Conservation (phyloP, 176 grass and related monocot genomes). For the Hyparrhenia diplandra region DNA sequence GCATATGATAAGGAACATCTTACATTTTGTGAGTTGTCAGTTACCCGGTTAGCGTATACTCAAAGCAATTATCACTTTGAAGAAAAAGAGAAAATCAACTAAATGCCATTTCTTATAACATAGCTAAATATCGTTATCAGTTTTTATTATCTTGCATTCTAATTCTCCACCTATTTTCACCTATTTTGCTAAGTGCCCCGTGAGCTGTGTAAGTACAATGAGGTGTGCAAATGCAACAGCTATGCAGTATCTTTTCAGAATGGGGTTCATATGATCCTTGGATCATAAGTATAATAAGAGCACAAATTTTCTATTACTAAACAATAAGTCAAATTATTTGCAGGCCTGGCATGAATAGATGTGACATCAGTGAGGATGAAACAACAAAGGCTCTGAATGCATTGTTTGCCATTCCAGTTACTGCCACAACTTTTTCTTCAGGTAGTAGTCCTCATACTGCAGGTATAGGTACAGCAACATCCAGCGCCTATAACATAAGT, state of each 20-base stretch:
- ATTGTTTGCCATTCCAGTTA: slow-evolving; percentile 44
- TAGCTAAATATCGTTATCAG: not conserved
- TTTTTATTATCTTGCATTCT: not conserved
- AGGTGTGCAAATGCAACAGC: not conserved
- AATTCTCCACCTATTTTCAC: not conserved
- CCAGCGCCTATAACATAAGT: slow-evolving; percentile 21
- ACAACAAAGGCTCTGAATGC: slow-evolving; percentile 69
- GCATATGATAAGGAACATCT: not conserved
- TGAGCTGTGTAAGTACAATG: not conserved
- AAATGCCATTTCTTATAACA: slow-evolving; percentile 1
- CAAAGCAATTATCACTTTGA: not conserved
- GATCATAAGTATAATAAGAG: not conserved
- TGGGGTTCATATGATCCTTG: not conserved
- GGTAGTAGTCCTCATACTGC: slow-evolving; percentile 5
- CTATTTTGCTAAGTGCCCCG: not conserved
- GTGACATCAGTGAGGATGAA: slow-evolving; percentile 67
- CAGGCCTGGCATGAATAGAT: slow-evolving; percentile 76
- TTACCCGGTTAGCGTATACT: slow-evolving; percentile 5
- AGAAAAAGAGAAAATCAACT: not conserved
- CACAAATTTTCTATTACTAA: not conserved
- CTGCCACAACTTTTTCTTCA: slow-evolving; percentile 31
- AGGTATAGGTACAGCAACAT: not conserved
- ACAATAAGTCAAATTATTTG: slow-evolving; percentile 32
- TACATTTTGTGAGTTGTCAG: not conserved
- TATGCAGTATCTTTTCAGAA: not conserved